Evolutionary conservation across 106 monocot genomes (phyloP).

Genomic region (Xerophyta viscosa): DNA sequence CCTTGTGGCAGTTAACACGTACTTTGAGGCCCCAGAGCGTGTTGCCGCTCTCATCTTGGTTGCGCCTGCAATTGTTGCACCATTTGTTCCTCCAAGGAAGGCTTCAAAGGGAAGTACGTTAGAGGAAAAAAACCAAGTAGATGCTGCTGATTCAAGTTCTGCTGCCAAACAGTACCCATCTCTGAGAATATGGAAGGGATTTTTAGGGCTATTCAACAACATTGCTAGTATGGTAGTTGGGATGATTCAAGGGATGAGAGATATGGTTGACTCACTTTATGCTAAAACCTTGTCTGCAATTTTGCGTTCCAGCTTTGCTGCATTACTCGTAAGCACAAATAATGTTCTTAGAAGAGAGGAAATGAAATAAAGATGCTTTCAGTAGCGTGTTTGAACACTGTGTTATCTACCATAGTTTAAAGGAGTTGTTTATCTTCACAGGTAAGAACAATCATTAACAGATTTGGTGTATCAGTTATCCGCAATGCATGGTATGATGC

Average conservation of each 20-base stretch:
- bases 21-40: constrained; percentile 73
- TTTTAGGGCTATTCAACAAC: constrained; percentile 18
- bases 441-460: constrained; percentile 75
- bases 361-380: neutral
- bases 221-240: constrained; percentile 14
- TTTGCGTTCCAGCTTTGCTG: constrained; percentile 47
- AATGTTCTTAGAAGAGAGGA: neutral
- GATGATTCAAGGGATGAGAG: constrained; percentile 30
- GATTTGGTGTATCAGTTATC: constrained; percentile 54
- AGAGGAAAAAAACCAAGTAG: constrained; percentile 2
- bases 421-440: constrained; percentile 11
- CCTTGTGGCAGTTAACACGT: constrained; percentile 75
- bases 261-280: constrained; percentile 39
- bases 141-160: constrained; percentile 2
- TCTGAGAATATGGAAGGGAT: constrained; percentile 37
- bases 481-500: constrained; percentile 83
- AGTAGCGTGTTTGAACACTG: too few relatives aligned
- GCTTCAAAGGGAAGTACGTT: constrained; percentile 8
- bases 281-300: constrained; percentile 32
- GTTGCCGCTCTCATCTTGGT: constrained; percentile 77
- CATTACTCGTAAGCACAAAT: constrained; percentile 43
- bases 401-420: too few relatives aligned
- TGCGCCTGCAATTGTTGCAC: constrained; percentile 80
- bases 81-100: constrained; percentile 27
- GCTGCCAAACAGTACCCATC: constrained; percentile 19